These are phyloP conservation scores for Vaccinium vitisidaea DNA, from an alignment of 148 eudicot species.

Conservation along the genomic window DNA sequence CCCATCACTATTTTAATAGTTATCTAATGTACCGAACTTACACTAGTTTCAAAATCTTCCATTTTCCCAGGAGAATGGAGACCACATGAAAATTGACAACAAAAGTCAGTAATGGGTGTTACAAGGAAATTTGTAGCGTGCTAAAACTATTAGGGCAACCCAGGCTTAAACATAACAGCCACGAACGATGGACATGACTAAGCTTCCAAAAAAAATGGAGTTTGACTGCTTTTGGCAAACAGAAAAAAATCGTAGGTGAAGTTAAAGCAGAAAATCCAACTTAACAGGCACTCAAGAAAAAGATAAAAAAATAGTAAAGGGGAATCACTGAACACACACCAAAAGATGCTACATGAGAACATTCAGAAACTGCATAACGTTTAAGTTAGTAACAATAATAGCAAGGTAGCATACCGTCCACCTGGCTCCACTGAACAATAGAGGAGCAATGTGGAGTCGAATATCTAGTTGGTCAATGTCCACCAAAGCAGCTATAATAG, in stretches of 20 bases:
- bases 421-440: constrained; percentile 21
- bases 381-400: neutral
- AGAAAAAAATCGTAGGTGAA: neutral
- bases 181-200: neutral
- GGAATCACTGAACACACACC: neutral
- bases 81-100: neutral
- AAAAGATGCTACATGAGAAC: constrained; percentile 1
- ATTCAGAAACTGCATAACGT: constrained; percentile 1
- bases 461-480: constrained; percentile 16
- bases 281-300: neutral
- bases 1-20: neutral
- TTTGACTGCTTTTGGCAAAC: neutral
- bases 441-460: neutral
- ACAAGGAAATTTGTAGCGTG: neutral
- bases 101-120: too few relatives aligned
- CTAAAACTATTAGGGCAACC: neutral
- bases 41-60: neutral
- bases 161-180: neutral
- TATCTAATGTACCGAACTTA: neutral
- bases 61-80: neutral
- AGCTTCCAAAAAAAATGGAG: neutral
- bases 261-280: neutral
- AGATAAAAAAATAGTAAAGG: neutral
- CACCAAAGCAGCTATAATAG: constrained; percentile 15
- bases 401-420: constrained; percentile 26